Base-by-base conservation (phyloP, 2,329 filamentous ascomycete genomes). In the Cercospora zeae-maydis region DNA sequence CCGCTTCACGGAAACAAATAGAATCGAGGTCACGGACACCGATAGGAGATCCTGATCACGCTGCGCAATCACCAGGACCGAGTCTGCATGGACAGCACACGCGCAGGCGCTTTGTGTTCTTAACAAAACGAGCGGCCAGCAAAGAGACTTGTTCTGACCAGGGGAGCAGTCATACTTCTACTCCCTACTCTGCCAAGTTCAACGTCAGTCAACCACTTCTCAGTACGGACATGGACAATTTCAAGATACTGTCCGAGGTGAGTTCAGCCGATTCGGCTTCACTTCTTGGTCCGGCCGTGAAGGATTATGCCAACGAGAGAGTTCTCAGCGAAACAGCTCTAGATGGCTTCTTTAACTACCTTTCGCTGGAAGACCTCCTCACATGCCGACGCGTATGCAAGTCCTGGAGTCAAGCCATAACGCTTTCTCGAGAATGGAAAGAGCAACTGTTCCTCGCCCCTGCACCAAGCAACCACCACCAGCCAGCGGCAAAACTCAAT, bases 371-470 rank as follows among this genome's bases (percentile, higher is more conserved):
- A 14, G 45, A 56, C 6, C n/a, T 60, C 1, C 52, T 63, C 19
- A 24, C 16, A 13, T 61, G 52, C 16, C 62, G 60, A 14, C 45
- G 52, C 5, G 62, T 61, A 42, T 58, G 42, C 58, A 63, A 37
- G 21, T 21, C 16, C 11, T 57, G 58, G 37, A 53, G 30, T 2
- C 24, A 51, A 9, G 52, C 9, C 19, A 61, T 63, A 21, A 53
- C 11, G 5, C 2, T 36, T 1, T 60, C 58, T 36, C 39, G 27
- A 11, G 9, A 42, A 4, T 58, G 24, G 21, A 54, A 49, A 10
- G 52, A 56, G 14, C 19, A 24, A 11, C 58, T 63, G 30, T 60
- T 42, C 45, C 31, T 57, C 2, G 52, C 62, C 1, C 58, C 56
- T 21, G 21, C 58, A 14, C 5, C 30, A 11, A 14, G 21, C 19